phyloP scores from a whole-genome alignment of 768 basidiomycete species.

The Cubamyces lactineus region DNA sequence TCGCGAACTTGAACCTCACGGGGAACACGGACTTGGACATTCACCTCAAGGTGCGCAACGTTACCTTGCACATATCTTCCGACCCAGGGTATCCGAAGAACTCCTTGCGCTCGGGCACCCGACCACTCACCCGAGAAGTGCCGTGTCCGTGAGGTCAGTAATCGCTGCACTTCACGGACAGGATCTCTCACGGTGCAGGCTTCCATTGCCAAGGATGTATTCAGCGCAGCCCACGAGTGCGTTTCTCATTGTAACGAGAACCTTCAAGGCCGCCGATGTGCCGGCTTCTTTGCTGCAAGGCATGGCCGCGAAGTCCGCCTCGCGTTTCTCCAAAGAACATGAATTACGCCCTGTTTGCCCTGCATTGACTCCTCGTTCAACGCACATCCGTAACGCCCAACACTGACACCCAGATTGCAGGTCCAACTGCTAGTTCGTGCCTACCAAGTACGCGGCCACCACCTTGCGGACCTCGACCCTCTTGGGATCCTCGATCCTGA shows the following conservation, averaged over 20 bases:
- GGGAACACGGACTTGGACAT: conserved; percentile 83
- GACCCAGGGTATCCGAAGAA: neutral
- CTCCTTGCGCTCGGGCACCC: neutral
- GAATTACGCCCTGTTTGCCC: too few relatives aligned
- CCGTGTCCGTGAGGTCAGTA: too few relatives aligned
- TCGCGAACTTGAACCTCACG: conserved; percentile 54
- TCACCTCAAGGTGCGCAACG: conserved; percentile 80
- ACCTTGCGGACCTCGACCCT: conserved; percentile 93
- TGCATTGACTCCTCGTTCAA: neutral
- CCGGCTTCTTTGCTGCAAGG: too few relatives aligned
- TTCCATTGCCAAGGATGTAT: too few relatives aligned
- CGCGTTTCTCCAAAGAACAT: too few relatives aligned
- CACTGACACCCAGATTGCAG: conserved; percentile 43
- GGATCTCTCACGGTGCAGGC: neutral
- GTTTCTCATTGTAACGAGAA: too few relatives aligned
- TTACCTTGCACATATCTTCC: neutral
- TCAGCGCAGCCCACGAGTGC: too few relatives aligned
- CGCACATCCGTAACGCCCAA: neutral
- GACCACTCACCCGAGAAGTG: neutral
- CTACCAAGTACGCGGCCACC: conserved; percentile 98
- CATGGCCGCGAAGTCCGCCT: too few relatives aligned
- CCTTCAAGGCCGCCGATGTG: too few relatives aligned
- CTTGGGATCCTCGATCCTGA: conserved; percentile 92
- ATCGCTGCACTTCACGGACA: too few relatives aligned
- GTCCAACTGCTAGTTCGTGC: conserved; percentile 97